These are phyloP conservation scores for Saccharomycopsis sp. DNA, from an alignment of 805 yeast species.

Conservation along the genomic window DNA sequence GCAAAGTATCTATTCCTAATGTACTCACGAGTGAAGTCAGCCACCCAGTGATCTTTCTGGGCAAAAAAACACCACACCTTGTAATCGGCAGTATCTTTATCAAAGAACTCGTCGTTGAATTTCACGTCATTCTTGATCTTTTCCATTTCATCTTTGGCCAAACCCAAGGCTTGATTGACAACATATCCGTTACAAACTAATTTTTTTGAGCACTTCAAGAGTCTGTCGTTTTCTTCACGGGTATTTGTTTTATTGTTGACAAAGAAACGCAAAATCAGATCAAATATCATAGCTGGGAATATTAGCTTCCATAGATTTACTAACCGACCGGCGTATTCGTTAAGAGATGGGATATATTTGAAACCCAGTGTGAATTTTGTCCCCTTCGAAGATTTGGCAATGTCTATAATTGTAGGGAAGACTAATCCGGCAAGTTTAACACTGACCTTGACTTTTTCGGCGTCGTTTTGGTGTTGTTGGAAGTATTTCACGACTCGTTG, in stretches of 20 bases:
- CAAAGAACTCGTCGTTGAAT: slow-evolving; percentile 44
- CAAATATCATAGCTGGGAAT: slow-evolving; percentile 27
- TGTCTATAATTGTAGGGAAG: slow-evolving; percentile 64
- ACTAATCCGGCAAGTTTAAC: slow-evolving; percentile 49
- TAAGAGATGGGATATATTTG: slow-evolving; percentile 27
- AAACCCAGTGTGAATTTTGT: slow-evolving; percentile 26
- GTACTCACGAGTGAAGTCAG: slow-evolving; percentile 37
- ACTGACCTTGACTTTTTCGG: not conserved
- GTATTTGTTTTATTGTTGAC: slow-evolving; percentile 26
- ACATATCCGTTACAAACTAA: slow-evolving; percentile 38
- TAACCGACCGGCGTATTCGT: slow-evolving; percentile 27
- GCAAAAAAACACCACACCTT: slow-evolving; percentile 54
- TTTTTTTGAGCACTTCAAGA: slow-evolving; percentile 36
- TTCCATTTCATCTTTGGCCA: slow-evolving; percentile 57
- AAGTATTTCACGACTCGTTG: slow-evolving; percentile 42
- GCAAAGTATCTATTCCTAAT: slow-evolving; percentile 8
- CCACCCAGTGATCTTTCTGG: slow-evolving; percentile 61
- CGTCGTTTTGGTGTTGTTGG: not conserved
- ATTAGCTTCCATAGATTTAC: slow-evolving; percentile 24
- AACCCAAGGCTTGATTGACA: slow-evolving; percentile 45
- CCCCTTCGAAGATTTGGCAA: slow-evolving; percentile 43
- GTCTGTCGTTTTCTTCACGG: slow-evolving; percentile 23
- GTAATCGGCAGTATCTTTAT: slow-evolving; percentile 13
- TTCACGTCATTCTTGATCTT: slow-evolving; percentile 42
- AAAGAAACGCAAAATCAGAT: slow-evolving; percentile 24